phyloP scores from a whole-genome alignment of 441 rosid species.

The Mallotus japonicus region DNA sequence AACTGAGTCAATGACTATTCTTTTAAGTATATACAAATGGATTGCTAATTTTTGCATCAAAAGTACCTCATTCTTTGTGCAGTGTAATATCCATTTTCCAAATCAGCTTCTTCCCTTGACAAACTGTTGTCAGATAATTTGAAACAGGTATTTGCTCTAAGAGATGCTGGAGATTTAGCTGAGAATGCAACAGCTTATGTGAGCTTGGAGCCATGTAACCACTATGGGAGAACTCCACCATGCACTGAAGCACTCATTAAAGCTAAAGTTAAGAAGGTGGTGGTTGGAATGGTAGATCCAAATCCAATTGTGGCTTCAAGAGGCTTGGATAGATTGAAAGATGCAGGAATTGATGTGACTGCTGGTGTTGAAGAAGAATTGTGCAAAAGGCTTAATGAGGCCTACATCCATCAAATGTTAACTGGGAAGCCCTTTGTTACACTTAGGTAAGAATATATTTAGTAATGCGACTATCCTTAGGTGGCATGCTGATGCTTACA shows the following conservation, averaged over 20 bases:
- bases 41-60: neutral
- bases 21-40: neutral
- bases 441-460: constrained; percentile 46
- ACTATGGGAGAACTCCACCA: constrained; percentile 87
- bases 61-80: neutral
- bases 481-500: neutral
- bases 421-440: constrained; percentile 67
- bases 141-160: constrained; percentile 77
- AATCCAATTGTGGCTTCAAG: constrained; percentile 84
- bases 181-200: constrained; percentile 89
- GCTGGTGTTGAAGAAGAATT: constrained; percentile 72
- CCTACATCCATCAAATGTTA: constrained; percentile 68
- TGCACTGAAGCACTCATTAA: constrained; percentile 78
- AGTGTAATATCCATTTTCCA: neutral
- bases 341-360: constrained; percentile 73
- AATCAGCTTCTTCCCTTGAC: neutral
- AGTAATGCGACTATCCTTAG: neutral
- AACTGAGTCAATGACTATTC: neutral
- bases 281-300: constrained; percentile 89
- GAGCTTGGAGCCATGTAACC: constrained; percentile 93
- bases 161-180: constrained; percentile 77
- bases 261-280: constrained; percentile 88
- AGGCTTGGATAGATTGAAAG: constrained; percentile 60
- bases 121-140: constrained; percentile 18
- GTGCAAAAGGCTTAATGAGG: constrained; percentile 79